Percentiles rank a stretch among this genome's conserved stretches.
Evolutionary conservation across 140 eudicot genomes (phyloP).

Genomic region (Flaveria floridana): DNA sequence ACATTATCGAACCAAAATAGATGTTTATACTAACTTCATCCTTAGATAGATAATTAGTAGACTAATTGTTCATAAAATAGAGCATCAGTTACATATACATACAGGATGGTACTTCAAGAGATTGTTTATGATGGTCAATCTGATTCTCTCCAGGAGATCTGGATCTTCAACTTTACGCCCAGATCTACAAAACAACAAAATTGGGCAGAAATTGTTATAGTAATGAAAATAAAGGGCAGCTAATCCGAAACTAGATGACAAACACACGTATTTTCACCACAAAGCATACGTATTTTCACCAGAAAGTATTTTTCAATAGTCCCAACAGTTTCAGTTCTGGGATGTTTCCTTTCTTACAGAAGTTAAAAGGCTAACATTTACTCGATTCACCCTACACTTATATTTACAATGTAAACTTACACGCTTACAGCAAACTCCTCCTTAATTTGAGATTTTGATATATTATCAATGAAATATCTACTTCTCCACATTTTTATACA

Average conservation of each 20-base stretch:
- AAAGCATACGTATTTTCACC: not conserved
- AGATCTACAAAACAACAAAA: constrained; percentile 43
- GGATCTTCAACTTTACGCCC: constrained; percentile 99
- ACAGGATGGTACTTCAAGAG: constrained; percentile 94
- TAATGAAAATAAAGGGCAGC: constrained; percentile 2
- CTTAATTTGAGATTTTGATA: not conserved
- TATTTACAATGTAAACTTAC: not conserved
- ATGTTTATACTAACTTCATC: constrained; percentile 12
- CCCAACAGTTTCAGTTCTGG: not conserved
- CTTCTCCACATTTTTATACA: not conserved
- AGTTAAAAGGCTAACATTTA: not conserved
- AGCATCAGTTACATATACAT: constrained; percentile 33
- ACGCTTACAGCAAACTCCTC: not conserved
- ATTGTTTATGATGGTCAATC: constrained; percentile 86
- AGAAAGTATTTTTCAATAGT: not conserved
- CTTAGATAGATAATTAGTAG: not conserved
- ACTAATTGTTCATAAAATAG: constrained; percentile 6
- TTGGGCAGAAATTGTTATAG: not conserved
- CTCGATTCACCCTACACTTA: not conserved
- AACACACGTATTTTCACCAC: not conserved
- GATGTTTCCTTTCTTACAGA: not conserved
- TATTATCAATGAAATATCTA: not conserved
- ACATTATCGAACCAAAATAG: constrained; percentile 8
- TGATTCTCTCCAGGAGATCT: constrained; percentile 89
- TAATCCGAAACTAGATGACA: not conserved